Conservation (phyloP, 768 basidiomycete species). For the Boletus tomentosulus region DNA sequence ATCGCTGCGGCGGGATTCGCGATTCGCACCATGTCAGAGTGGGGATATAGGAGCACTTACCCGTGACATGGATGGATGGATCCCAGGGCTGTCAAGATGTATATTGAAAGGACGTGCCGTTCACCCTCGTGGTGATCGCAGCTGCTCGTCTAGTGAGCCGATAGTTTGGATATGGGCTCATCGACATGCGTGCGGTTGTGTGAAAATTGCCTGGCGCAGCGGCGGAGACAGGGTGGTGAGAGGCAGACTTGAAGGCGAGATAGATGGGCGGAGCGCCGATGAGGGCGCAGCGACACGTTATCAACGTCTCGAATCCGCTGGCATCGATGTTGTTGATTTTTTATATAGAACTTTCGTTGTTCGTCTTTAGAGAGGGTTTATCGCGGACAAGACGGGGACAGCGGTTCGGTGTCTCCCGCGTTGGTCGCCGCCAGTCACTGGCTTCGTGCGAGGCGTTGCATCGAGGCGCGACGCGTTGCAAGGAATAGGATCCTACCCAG, state of each 20-base stretch:
- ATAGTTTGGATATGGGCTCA: neutral
- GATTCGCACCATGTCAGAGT: neutral
- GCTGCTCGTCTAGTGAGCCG: neutral
- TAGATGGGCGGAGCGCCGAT: neutral
- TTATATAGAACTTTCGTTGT: neutral
- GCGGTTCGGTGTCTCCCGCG: neutral
- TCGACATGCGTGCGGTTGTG: neutral
- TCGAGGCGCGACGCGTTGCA: neutral
- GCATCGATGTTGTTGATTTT: neutral
- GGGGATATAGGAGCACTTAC: neutral
- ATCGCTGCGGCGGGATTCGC: neutral
- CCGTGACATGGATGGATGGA: neutral
- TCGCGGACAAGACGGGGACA: conserved; percentile 1
- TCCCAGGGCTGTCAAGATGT: neutral
- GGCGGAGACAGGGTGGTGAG: neutral
- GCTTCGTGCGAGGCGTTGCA: conserved; percentile 4
- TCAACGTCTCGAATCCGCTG: neutral
- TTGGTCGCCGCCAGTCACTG: neutral
- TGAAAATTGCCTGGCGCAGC: neutral
- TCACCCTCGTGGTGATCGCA: neutral
- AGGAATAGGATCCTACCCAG: neutral
- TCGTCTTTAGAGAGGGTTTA: neutral
- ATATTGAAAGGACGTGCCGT: neutral
- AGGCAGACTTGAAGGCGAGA: neutral
- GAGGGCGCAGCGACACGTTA: neutral